These are phyloP conservation scores for Chionographis japonica DNA, from an alignment of 106 monocot genomes.

Conservation along the genomic window DNA sequence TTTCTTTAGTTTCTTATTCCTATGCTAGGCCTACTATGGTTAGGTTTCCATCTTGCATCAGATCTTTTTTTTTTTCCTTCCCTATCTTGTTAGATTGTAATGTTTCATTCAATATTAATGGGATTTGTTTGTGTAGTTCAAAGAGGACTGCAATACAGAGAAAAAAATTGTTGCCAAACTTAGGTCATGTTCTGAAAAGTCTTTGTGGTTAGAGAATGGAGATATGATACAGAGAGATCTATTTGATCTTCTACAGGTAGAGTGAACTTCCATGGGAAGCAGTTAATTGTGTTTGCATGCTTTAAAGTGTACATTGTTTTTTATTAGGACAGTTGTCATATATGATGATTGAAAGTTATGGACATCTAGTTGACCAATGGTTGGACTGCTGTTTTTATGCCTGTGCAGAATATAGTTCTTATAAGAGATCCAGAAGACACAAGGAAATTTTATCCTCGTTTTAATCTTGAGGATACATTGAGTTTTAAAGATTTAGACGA, in stretches of 20 bases:
- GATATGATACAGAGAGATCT: slow-evolving; percentile 50
- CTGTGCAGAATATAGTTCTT: slow-evolving; percentile 84
- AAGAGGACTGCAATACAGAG: slow-evolving; percentile 91
- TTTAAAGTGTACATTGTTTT: too few species aligned
- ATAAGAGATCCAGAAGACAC: slow-evolving; percentile 83
- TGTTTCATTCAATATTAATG: neutral
- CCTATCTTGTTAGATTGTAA: too few species aligned
- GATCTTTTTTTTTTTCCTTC: too few species aligned
- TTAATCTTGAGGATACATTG: slow-evolving; percentile 84
- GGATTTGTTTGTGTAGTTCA: slow-evolving; percentile 48
- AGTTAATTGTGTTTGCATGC: neutral
- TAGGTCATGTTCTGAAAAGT: slow-evolving; percentile 45
- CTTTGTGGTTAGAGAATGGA: slow-evolving; percentile 65
- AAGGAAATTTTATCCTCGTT: slow-evolving; percentile 86
- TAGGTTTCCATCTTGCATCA: too few species aligned
- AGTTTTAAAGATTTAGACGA: slow-evolving; percentile 86
- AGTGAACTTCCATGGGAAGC: neutral
- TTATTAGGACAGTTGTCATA: too few species aligned
- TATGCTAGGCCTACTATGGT: too few species aligned
- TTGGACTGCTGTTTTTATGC: neutral
- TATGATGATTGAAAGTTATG: neutral
- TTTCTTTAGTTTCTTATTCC: too few species aligned
- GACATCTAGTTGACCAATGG: neutral
- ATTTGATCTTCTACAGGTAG: slow-evolving; percentile 83
- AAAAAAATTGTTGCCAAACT: slow-evolving; percentile 80